A percentile compares a stretch with the other conserved stretches of the same genome.
phyloP scores from a whole-genome alignment of 2,329 filamentous ascomycete species.

The Penicillium sp. region DNA sequence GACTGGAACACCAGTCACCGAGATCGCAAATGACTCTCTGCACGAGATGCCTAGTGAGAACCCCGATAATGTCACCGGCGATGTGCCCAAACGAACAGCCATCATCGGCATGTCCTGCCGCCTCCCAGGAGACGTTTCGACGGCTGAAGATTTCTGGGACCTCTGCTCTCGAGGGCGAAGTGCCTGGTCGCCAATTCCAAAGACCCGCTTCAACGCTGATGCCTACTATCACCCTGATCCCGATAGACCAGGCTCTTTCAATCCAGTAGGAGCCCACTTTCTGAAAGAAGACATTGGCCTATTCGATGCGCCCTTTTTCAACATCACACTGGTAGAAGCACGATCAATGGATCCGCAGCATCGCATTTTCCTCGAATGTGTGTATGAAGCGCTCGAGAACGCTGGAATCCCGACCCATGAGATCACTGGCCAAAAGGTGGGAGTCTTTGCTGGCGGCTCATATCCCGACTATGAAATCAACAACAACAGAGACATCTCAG shows the following conservation, averaged over 20 bases:
- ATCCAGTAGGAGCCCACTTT: constrained; percentile 27
- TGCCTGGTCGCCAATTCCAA: constrained; percentile 24
- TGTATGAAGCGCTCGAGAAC: constrained; percentile 32
- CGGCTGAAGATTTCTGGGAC: constrained; percentile 26
- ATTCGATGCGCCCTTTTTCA: constrained; percentile 33
- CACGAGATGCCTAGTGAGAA: background rate
- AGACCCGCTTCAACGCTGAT: constrained; percentile 24
- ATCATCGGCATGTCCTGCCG: constrained; percentile 32
- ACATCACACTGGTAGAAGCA: constrained; percentile 28
- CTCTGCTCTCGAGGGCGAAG: constrained; percentile 24
- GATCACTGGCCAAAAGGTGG: constrained; percentile 20
- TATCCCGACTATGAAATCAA: constrained; percentile 28
- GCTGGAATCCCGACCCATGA: constrained; percentile 25
- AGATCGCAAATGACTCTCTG: background rate
- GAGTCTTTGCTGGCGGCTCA: constrained; percentile 26
- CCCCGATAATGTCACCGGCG: background rate
- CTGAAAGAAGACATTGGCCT: constrained; percentile 27
- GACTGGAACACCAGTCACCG: constrained; percentile 12
- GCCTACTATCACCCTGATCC: constrained; percentile 26
- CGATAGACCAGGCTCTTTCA: constrained; percentile 24
- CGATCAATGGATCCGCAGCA: constrained; percentile 27
- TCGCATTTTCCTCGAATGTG: constrained; percentile 28
- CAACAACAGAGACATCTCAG: constrained; percentile 22
- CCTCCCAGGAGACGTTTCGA: constrained; percentile 26
- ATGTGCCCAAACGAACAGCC: constrained; percentile 20